A percentile compares a stretch with the other conserved stretches of the same genome.
Evolutionary conservation across 129 eudicot species (phyloP).

Genomic region (Flaveria ramosissima): DNA sequence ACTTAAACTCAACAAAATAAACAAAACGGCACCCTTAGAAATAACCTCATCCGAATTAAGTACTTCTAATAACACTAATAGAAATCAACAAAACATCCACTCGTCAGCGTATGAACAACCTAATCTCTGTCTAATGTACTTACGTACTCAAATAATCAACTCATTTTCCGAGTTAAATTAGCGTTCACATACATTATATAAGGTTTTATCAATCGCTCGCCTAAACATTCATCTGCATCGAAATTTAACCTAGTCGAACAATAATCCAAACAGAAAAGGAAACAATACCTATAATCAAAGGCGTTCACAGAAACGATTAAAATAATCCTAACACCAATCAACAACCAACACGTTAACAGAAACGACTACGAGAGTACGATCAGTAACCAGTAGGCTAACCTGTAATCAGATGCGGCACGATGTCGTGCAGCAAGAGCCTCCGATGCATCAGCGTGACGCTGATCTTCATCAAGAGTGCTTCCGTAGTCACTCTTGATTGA

Average conservation of each 20-base stretch:
- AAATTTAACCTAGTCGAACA: conserved; percentile 11
- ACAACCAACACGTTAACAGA: conserved; percentile 2
- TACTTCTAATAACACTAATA: neutral
- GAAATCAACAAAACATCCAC: conserved; percentile 17
- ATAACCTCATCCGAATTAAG: neutral
- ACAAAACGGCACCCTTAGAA: neutral
- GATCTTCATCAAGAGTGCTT: conserved; percentile 94
- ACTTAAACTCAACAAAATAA: conserved; percentile 9
- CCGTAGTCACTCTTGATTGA: conserved; percentile 97
- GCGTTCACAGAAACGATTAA: neutral
- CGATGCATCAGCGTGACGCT: conserved; percentile 95
- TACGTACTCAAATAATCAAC: neutral
- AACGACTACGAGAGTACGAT: neutral
- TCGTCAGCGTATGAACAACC: neutral
- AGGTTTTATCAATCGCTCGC: neutral
- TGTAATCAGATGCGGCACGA: conserved; percentile 89
- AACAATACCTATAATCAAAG: neutral
- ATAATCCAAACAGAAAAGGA: conserved; percentile 3
- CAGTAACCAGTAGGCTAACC: conserved; percentile 38
- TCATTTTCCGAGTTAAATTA: neutral
- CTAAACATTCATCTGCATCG: neutral
- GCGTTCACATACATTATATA: neutral
- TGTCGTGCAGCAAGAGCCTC: conserved; percentile 83
- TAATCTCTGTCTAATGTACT: neutral
- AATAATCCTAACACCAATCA: neutral